Evolutionary conservation across 805 yeast genomes (phyloP).

Genomic region (Candida jianshihensis): DNA sequence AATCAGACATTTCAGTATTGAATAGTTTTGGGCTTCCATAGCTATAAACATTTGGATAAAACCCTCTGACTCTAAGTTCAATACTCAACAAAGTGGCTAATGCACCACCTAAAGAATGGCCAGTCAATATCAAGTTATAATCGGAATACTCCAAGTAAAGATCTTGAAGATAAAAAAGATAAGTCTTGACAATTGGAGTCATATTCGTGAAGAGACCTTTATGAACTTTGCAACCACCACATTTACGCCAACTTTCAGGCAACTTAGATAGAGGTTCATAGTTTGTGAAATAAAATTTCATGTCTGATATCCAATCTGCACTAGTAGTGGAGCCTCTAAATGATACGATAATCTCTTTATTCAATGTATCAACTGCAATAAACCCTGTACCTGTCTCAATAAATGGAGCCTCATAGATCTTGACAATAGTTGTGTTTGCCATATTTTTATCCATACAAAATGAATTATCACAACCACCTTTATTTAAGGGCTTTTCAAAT

Average conservation of each 20-base stretch:
- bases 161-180: conserved; percentile 23
- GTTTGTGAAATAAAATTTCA: conserved; percentile 29
- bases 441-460: conserved; percentile 11
- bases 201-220: conserved; percentile 52
- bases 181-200: conserved; percentile 30
- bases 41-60: conserved; percentile 45
- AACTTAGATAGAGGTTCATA: conserved; percentile 11
- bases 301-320: conserved; percentile 64
- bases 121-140: conserved; percentile 48
- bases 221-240: conserved; percentile 54
- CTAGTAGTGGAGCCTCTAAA: conserved; percentile 61
- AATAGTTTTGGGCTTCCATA: conserved; percentile 68
- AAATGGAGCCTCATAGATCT: conserved; percentile 11
- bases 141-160: conserved; percentile 35
- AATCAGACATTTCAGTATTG: conserved; percentile 51
- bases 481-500: not conserved
- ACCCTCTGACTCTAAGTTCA: conserved; percentile 52
- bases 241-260: conserved; percentile 17
- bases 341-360: conserved; percentile 41
- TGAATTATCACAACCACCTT: conserved; percentile 16
- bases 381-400: conserved; percentile 43
- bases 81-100: conserved; percentile 56
- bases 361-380: conserved; percentile 42
- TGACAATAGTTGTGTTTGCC: conserved; percentile 7
- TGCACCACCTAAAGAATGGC: conserved; percentile 79